Base-by-base conservation (phyloP, 768 basidiomycete genomes). In the Lentinus tigrinus region DNA sequence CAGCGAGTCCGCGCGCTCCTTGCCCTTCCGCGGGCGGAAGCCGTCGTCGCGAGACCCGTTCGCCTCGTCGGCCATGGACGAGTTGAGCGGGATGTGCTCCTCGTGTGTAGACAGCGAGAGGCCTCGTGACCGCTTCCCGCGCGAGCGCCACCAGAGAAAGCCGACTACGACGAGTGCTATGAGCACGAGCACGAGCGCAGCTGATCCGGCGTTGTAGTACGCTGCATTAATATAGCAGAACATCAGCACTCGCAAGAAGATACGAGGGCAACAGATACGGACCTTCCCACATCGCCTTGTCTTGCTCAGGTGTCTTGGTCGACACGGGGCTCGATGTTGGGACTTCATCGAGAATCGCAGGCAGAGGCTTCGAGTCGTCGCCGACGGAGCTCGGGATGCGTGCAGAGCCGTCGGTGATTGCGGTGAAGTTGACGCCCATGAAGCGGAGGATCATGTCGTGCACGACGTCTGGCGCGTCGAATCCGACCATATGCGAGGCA, bases 361-460 rank as follows among this genome's bases (percentile, higher is more conserved):
- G 83, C 17, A 82, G 65, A 3, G 91, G 87, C 66, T 94, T 91
- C n/a, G 74, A 74, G 34, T 83, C 76, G 40, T 78, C 78, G 13
- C 95, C 97, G 26, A 99, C 78, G 38, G 82, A 84, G 58, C 89
- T 93, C 14, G 93, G 88, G 56, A 95, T 89, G 51, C 74, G 78
- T 2, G 93, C 93, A 0, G 92, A 87, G 31, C 90, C 87, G 23
- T 90, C 93, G 2, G 87, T 77, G 56, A 98, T 81, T 2, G 85
- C 80, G 24, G 88, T 82, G 65, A 96, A 91, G 75, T 98, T 89
- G 58, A 95, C 85, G 50, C 85, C 88, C 88, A 98, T 93, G 77
- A 99, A 99, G 14, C 97, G 91, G 39, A 97, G 84, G 65, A 99
- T 96, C 97, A 98, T 98, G 72, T 99, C 97, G 71, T 98, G 94